Evolutionary conservation across 768 basidiomycete genomes (phyloP), one percentile per base, ranked within the genome.

Genomic region (Phanerodontia chrysosporium): DNA sequence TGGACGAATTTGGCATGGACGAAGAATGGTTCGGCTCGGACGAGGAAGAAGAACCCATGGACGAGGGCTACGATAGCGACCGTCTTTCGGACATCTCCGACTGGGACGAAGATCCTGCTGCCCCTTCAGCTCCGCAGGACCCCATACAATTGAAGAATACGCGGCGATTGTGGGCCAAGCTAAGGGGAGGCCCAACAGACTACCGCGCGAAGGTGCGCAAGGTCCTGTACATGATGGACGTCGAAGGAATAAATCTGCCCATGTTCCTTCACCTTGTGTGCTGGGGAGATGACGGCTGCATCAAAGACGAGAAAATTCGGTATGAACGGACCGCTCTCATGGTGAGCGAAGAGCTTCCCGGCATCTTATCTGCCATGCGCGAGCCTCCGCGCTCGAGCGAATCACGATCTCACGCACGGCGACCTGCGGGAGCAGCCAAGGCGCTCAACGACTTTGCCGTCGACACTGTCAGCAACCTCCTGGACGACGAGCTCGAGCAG

Each of bases 391-490:
- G 60, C n/a, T n/a, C n/a, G n/a, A n/a, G n/a, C n/a, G n/a, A n/a
- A 21, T 12, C 60, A 61, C 25, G 49, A 22, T 21, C 25, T 18
- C n/a, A 56, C 56, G 9, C 9, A 48, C 14, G 42, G 60, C 3
- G 42, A n/a, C n/a, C 60, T 9, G 29, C 28, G 22, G 60, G 30
- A 13, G 60, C 49, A 2, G 21, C 22, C 7, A 2, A n/a, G 1
- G 60, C 55, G n/a, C 3, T 58, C 21, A 35, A 12, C 21, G 18
- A 18, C 2, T 24, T 35, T 32, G 53, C 46, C 3, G 10, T 76
- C 55, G 74, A 78, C 54, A 71, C 73, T n/a, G n/a, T n/a, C n/a
- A n/a, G n/a, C n/a, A n/a, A n/a, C n/a, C n/a, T n/a, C n/a, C n/a
- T n/a, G n/a, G n/a, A n/a, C n/a, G n/a, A n/a, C n/a, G n/a, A n/a